phyloP scores from a whole-genome alignment of 345 rosid species.

The Geranium rotundifolium region DNA sequence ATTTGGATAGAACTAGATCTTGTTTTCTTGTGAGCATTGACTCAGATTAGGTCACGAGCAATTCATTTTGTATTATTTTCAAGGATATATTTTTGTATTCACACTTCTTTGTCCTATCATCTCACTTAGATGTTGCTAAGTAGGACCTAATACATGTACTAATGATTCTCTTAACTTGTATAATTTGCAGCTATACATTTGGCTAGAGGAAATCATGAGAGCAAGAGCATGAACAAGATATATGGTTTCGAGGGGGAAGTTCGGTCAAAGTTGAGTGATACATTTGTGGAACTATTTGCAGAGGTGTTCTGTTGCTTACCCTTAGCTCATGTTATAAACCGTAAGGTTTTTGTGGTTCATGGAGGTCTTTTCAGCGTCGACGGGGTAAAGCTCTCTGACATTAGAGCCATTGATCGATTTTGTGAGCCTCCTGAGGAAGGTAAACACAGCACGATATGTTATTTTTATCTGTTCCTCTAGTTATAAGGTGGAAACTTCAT shows the following conservation, averaged over 20 bases:
- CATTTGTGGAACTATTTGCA: slow-evolving; percentile 88
- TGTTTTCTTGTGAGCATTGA: too few relatives aligned
- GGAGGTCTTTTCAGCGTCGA: slow-evolving; percentile 98
- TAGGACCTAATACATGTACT: too few relatives aligned
- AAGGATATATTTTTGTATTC: neutral
- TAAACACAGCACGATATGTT: slow-evolving; percentile 13
- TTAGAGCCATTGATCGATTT: slow-evolving; percentile 77
- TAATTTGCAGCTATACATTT: slow-evolving; percentile 69
- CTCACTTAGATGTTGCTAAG: neutral
- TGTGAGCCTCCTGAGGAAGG: slow-evolving; percentile 99
- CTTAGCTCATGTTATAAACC: slow-evolving; percentile 76
- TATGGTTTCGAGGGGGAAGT: slow-evolving; percentile 99
- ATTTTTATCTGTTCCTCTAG: neutral
- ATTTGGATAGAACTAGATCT: neutral
- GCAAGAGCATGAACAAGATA: slow-evolving; percentile 99
- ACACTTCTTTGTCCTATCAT: neutral
- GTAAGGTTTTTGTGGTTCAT: slow-evolving; percentile 80
- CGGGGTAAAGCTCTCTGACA: slow-evolving; percentile 86
- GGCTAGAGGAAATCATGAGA: slow-evolving; percentile 96
- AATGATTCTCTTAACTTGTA: neutral
- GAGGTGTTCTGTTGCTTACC: slow-evolving; percentile 96
- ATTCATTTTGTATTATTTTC: neutral
- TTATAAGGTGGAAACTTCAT: neutral
- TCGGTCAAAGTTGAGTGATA: slow-evolving; percentile 79
- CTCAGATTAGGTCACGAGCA: neutral